Percentiles rank a stretch among this genome's conserved stretches.
Evolutionary conservation across 176 grass and related monocot species (phyloP).

Genomic region (Cenchrus purpureus): DNA sequence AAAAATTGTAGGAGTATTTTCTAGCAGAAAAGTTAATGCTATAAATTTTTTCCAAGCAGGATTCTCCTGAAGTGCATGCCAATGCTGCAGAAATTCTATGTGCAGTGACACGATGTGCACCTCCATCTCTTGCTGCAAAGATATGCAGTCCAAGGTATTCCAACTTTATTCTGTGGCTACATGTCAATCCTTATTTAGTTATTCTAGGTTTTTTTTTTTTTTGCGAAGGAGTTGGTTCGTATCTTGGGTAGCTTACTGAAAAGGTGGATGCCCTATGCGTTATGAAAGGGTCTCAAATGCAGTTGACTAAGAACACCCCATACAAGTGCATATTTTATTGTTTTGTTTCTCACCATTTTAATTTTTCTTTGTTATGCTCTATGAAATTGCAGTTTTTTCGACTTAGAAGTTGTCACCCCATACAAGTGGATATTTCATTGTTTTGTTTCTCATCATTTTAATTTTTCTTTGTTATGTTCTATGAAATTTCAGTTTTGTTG

Average conservation of each 20-base stretch:
- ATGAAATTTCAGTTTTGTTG: slow-evolving; percentile 87
- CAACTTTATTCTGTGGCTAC: not conserved
- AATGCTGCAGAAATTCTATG: slow-evolving; percentile 96
- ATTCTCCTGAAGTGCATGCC: slow-evolving; percentile 96
- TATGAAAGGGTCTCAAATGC: not conserved
- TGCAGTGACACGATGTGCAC: slow-evolving; percentile 91
- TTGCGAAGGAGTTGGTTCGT: not conserved
- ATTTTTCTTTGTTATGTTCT: slow-evolving; percentile 32
- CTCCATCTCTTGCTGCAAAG: slow-evolving; percentile 84
- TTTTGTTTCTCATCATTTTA: slow-evolving; percentile 13
- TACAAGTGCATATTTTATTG: slow-evolving; percentile 1
- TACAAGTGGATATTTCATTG: slow-evolving; percentile 1
- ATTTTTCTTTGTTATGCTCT: slow-evolving; percentile 32
- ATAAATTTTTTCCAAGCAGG: slow-evolving; percentile 56
- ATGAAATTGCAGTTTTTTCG: slow-evolving; percentile 82
- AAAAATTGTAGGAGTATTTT: slow-evolving; percentile 1
- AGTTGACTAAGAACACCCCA: slow-evolving; percentile 18
- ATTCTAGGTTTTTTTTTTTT: not conserved
- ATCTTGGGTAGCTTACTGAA: slow-evolving; percentile 28
- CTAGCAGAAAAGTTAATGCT: slow-evolving; percentile 37
- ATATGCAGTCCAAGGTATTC: slow-evolving; percentile 91
- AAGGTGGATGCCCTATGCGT: slow-evolving; percentile 6
- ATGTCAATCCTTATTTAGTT: slow-evolving; percentile 8
- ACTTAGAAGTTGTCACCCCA: not conserved
- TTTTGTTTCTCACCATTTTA: slow-evolving; percentile 12